Conservation (phyloP, 2,329 filamentous ascomycete genomes). For the Fusarium palustre region DNA sequence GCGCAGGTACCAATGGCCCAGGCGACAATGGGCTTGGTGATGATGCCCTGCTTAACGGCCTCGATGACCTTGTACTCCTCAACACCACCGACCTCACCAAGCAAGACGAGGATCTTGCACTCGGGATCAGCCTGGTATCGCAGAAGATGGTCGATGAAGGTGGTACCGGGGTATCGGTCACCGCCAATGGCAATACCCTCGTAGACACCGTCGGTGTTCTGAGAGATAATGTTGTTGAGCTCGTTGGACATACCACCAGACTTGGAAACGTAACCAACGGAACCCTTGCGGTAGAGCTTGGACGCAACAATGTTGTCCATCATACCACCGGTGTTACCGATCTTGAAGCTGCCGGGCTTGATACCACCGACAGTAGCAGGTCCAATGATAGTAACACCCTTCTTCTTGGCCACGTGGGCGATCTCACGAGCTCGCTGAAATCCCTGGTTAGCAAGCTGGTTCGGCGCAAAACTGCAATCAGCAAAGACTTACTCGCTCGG, state of each 20-base stretch:
- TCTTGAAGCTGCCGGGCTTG: conserved; percentile 99
- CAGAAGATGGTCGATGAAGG: conserved; percentile 98
- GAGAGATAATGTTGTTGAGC: conserved; percentile 98
- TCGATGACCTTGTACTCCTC: conserved; percentile 99
- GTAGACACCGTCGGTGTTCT: conserved; percentile 97
- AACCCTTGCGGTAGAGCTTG: conserved; percentile 99
- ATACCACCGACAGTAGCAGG: conserved; percentile 99
- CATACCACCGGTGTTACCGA: conserved; percentile 99
- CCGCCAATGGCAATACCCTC: conserved; percentile 99
- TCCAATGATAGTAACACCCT: conserved; percentile 98
- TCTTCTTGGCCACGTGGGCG: conserved; percentile 94
- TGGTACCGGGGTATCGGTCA: conserved; percentile 98
- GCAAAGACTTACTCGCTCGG: conserved; percentile 81
- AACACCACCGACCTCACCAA: conserved; percentile 98
- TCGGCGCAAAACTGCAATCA: conserved; percentile 11
- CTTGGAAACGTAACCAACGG: conserved; percentile 99
- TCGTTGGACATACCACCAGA: conserved; percentile 99
- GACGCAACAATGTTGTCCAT: conserved; percentile 99
- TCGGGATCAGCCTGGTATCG: conserved; percentile 96
- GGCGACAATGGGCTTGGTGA: conserved; percentile 98
- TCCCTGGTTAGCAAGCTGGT: conserved; percentile 22
- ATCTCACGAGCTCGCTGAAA: conserved; percentile 93
- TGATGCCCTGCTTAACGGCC: conserved; percentile 91
- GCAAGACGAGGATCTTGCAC: conserved; percentile 95
- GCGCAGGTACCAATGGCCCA: conserved; percentile 99